Percentiles rank a stretch among this genome's conserved stretches.
phyloP scores from a whole-genome alignment of 2,329 filamentous ascomycete genomes.

The Biscogniauxia mediterranea region DNA sequence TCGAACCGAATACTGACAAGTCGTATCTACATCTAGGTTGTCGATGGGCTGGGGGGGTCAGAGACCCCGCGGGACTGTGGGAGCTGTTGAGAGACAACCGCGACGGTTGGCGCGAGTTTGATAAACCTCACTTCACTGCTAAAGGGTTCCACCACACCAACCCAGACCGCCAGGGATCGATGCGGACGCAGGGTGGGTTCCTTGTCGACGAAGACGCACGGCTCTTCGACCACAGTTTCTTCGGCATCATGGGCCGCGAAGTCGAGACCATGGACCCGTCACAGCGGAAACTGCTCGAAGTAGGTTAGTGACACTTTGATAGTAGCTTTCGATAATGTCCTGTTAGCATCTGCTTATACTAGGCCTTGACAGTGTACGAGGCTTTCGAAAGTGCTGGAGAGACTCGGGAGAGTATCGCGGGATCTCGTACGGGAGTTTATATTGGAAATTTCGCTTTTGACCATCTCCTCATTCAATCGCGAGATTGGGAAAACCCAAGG shows the following conservation, averaged over 20 bases:
- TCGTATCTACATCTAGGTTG: neutral
- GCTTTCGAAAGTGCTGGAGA: conserved; percentile 33
- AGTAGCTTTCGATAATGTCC: no score
- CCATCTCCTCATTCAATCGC: conserved; percentile 17
- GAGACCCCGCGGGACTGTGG: conserved; percentile 15
- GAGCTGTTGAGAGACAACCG: conserved; percentile 14
- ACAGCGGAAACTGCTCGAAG: conserved; percentile 35
- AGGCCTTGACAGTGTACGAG: conserved; percentile 21
- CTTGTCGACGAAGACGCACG: conserved; percentile 31
- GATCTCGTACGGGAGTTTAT: conserved; percentile 30
- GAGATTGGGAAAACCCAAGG: conserved; percentile 18
- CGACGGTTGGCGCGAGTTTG: conserved; percentile 7
- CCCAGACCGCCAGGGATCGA: conserved; percentile 3
- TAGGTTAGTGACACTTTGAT: conserved; percentile 1
- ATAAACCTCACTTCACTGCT: neutral
- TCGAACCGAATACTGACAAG: neutral
- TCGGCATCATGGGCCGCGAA: conserved; percentile 33
- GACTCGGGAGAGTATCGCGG: conserved; percentile 16
- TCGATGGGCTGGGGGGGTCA: conserved; percentile 2
- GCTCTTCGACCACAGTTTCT: conserved; percentile 38
- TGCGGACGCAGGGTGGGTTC: conserved; percentile 16
- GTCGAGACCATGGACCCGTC: conserved; percentile 35
- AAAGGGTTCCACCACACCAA: conserved; percentile 10
- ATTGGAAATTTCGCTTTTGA: conserved; percentile 28
- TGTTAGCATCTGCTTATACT: no score